These are phyloP conservation scores for Quercus variabilis DNA, from an alignment of 306 rosid genomes.

Conservation along the genomic window DNA sequence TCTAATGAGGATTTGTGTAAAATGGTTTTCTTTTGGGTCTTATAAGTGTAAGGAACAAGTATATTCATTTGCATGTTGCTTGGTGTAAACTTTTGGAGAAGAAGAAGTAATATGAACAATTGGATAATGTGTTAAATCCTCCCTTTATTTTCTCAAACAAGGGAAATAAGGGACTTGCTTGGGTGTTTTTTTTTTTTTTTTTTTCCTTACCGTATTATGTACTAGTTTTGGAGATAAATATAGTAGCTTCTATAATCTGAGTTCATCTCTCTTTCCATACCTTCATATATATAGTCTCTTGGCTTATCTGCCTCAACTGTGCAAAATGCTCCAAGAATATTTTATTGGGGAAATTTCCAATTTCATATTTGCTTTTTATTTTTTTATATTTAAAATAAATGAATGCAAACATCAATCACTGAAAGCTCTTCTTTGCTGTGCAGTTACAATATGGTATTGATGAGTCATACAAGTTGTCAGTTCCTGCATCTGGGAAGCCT, in stretches of 20 bases:
- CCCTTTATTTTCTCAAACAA: background rate
- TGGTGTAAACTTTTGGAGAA: background rate
- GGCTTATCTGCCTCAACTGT: background rate
- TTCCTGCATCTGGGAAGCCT: conserved; percentile 26
- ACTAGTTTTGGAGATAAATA: background rate
- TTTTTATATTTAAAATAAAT: background rate
- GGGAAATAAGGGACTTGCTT: background rate
- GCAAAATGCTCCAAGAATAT: background rate
- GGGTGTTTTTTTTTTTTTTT: background rate
- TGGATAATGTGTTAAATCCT: background rate
- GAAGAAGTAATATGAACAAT: background rate
- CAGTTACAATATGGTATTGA: conserved; percentile 38
- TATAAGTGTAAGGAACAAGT: background rate
- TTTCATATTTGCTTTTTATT: background rate
- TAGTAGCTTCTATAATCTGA: background rate
- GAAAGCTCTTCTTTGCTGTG: background rate
- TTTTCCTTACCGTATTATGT: background rate
- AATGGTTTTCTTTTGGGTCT: background rate
- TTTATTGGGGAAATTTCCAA: background rate
- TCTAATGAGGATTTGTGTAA: background rate
- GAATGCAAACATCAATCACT: background rate
- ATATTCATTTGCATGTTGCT: background rate
- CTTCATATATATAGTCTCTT: background rate
- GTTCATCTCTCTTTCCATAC: background rate
- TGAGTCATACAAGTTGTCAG: conserved; percentile 36